Evolutionary conservation across 176 grass and related monocot genomes (phyloP).

Genomic region (Themeda triandra): DNA sequence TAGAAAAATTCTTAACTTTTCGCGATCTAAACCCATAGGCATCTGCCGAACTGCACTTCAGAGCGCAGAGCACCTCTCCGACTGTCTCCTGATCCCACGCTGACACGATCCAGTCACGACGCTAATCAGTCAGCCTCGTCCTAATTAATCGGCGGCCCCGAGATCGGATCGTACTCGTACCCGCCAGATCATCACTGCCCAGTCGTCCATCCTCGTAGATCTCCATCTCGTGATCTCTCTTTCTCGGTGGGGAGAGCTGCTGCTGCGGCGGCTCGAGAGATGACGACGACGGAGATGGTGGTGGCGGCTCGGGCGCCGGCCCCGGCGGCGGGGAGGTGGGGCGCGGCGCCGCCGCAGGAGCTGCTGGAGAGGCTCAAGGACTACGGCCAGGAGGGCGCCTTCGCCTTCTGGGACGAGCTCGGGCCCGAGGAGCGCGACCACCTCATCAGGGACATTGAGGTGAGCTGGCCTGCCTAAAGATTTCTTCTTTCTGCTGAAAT

Average conservation of each 20-base stretch:
- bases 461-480: background rate
- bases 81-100: background rate
- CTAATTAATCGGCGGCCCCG: background rate
- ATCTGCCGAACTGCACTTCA: background rate
- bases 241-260: background rate
- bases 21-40: too few relatives aligned
- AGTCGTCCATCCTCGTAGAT: constrained; percentile 3
- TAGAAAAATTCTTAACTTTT: too few relatives aligned
- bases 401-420: constrained; percentile 89
- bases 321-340: constrained; percentile 39
- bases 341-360: constrained; percentile 69
- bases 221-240: background rate
- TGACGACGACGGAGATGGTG: constrained; percentile 54
- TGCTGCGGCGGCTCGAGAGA: constrained; percentile 9
- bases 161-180: constrained; percentile 22
- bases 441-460: constrained; percentile 78
- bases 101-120: constrained; percentile 21
- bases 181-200: background rate
- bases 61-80: background rate
- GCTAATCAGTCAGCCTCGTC: constrained; percentile 6
- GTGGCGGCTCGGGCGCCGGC: constrained; percentile 25
- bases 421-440: constrained; percentile 69
- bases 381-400: constrained; percentile 74
- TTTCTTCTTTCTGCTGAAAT: background rate
- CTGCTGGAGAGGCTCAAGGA: constrained; percentile 88